Base-by-base conservation (phyloP, 768 basidiomycete genomes). In the Cystobasidium onofrii region DNA sequence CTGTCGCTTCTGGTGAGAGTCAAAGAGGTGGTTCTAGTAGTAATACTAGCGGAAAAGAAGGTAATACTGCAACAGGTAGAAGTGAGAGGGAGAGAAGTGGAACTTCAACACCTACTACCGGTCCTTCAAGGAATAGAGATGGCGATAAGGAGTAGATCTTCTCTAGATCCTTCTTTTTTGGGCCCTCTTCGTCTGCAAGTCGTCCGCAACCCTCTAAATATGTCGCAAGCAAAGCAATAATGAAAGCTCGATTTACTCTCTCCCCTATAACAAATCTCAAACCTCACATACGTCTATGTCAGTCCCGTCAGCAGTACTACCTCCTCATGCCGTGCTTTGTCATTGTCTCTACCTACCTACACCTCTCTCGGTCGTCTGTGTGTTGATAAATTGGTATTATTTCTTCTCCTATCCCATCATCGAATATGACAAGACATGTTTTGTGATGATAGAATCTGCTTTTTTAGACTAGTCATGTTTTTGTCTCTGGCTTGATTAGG, bases 71-170 rank as follows among this genome's bases (percentile, higher is more conserved):
- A 6, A 27, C 29, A 29, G 29, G 13, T 29, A 12, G 57, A 60
- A 12, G 31, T 60, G 57, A 60, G 12, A 60, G 57, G 33, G 57
- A 60, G 33, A 27, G 57, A 60, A 60, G 57, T 34, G 57, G 57
- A 13, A 20, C 57, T 15, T 60, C 57, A 4, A 60, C 57, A 60
- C 57, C 57, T 60, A 60, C 57, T 34, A 23, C 23, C 25, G 33
- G 13, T 29, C 17, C 33, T 9, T 9, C 12, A 29, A 60, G 57
- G 23, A 15, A 60, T 29, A 60, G 57, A 60, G 57, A 60, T 29
- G 29, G 27, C 20, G 57, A 60, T 15, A 27, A 23, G 29, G 57
- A 60, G 33, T 34, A 23, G 13, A 23, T 20, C 46, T 50, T 3
- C n/a, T 50, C 46, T 50, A 4, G 4, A 15, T 50, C 46, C 6